Base-by-base conservation (phyloP, 257 asterid species). In the Nemophila menziesii region DNA sequence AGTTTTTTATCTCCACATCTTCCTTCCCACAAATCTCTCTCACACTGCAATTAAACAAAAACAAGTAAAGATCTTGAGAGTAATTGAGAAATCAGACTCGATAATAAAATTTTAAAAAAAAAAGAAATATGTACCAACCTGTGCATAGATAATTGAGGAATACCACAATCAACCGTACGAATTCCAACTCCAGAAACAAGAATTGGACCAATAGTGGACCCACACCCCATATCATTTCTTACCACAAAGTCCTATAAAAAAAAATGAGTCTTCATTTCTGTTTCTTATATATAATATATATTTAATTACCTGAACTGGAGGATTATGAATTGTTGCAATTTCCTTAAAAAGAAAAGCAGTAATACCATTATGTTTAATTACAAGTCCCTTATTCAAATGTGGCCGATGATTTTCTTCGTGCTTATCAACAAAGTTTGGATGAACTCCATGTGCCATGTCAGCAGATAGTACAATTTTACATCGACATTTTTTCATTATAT, bases 401-500 rank as follows among this genome's bases (percentile, higher is more conserved):
- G 96, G 99, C 11, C 86, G 84, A 51, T 85, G 96, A 65, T 85
- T 73, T 50, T 90, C 99, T 66, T 90, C 96, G 57, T 90, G 93
- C 69, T 82, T 81, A 58, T 90, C 94, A 43, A 22, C 46, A 58
- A 70, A 90, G 69, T 82, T 81, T 54, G 99, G 96, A 69, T 85
- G 96, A 59, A 85, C 99, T 62, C 94, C 96, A 64, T 85, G 99
- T 55, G 99, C 96, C 99, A 90, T 90, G 82, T 90, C 99, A 52
- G 99, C 96, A 56, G 99, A 90, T 58, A 90, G 94, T 90, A 71
- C n/a, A n/a, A n/a, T n/a, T n/a, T 94, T 90, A 71, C 66, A 70
- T n/a, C n/a, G n/a, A n/a, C n/a, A n/a, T n/a, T n/a, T n/a, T n/a
- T n/a, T n/a, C n/a, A n/a, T n/a, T n/a, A n/a, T n/a, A n/a, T n/a